These are phyloP conservation scores for Gnomoniopsis smithogilvyi DNA, from an alignment of 2,329 filamentous ascomycete genomes.

Conservation along the genomic window DNA sequence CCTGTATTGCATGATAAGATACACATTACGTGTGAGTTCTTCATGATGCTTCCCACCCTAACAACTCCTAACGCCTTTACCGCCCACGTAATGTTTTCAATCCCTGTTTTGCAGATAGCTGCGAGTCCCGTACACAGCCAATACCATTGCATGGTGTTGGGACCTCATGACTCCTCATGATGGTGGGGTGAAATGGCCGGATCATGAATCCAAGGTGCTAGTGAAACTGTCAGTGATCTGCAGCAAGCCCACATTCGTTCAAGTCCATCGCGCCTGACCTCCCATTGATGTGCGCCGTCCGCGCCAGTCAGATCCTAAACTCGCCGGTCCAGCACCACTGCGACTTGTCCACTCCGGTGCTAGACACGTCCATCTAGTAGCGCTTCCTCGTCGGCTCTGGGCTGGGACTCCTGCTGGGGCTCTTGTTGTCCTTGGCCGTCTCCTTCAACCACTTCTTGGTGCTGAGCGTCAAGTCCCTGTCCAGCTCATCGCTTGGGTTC, in stretches of 20 bases:
- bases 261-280: neutral
- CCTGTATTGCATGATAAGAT: neutral
- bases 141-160: neutral
- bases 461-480: constrained; percentile 78
- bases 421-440: constrained; percentile 80
- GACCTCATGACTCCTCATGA: neutral
- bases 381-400: constrained; percentile 78
- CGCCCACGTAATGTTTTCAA: neutral
- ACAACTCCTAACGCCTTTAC: constrained; percentile 4
- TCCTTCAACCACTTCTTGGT: constrained; percentile 96
- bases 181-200: neutral
- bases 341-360: neutral
- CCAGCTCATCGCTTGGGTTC: constrained; percentile 85
- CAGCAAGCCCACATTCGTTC: neutral
- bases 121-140: neutral
- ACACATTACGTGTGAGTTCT: neutral
- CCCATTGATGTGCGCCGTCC: neutral
- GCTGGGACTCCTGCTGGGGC: constrained; percentile 76
- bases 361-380: constrained; percentile 42
- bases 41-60: neutral
- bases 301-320: neutral
- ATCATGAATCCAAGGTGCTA: neutral
- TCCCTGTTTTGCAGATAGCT: neutral
- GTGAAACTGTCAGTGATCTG: neutral
- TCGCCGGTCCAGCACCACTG: neutral